A percentile compares a stretch with the other conserved stretches of the same genome.
Evolutionary conservation across 2,329 filamentous ascomycete genomes (phyloP).

Genomic region (Aspergillus luchuensis): DNA sequence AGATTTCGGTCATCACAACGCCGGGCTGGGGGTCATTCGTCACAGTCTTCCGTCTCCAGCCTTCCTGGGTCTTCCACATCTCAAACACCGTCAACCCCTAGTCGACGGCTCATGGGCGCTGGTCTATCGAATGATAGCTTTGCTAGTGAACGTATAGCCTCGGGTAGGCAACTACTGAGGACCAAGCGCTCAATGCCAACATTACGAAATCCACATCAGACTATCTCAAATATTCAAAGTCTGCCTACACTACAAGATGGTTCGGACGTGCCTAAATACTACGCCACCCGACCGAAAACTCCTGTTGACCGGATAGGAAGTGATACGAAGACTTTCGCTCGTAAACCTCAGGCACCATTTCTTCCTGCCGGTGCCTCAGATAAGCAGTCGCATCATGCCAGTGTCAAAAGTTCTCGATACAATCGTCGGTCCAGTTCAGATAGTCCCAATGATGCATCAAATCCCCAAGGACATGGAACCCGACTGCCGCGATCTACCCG

Average conservation of each 20-base stretch:
- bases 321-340: conserved; percentile 46
- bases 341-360: conserved; percentile 71
- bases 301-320: conserved; percentile 62
- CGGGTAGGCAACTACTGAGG: conserved; percentile 57
- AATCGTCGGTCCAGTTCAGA: conserved; percentile 85
- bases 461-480: conserved; percentile 43
- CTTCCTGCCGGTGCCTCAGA: conserved; percentile 74
- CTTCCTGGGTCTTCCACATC: conserved; percentile 62
- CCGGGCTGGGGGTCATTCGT: conserved; percentile 64
- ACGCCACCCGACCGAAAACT: conserved; percentile 64
- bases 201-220: conserved; percentile 50
- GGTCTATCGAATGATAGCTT: conserved; percentile 40
- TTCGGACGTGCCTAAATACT: conserved; percentile 29
- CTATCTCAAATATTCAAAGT: conserved; percentile 36
- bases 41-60: conserved; percentile 69
- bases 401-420: conserved; percentile 68
- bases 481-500: conserved; percentile 45
- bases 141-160: conserved; percentile 53
- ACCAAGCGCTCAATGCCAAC: conserved; percentile 63
- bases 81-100: conserved; percentile 61
- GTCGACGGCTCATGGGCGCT: conserved; percentile 59
- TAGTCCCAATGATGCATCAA: conserved; percentile 55
- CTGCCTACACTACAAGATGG: conserved; percentile 41
- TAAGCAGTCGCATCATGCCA: conserved; percentile 75
- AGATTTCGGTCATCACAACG: conserved; percentile 66